Percentiles rank a stretch among this genome's conserved stretches.
phyloP scores from a whole-genome alignment of 352 stramenopile genomes.

The Globisporangium cystogenes region DNA sequence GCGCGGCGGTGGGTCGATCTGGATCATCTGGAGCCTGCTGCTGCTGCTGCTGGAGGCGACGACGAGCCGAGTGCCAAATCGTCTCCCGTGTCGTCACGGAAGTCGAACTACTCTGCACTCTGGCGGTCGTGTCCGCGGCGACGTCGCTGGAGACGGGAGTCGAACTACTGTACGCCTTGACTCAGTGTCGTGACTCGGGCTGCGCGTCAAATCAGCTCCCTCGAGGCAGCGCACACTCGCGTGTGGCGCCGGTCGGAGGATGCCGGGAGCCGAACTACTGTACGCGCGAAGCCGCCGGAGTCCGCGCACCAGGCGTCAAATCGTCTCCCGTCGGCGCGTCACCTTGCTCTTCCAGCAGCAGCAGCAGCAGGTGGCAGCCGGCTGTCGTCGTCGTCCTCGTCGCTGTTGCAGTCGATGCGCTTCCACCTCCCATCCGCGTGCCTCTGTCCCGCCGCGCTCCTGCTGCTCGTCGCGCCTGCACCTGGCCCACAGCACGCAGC shows the following conservation, averaged over 20 bases:
- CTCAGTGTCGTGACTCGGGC: too few relatives aligned
- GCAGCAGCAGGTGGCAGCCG: background rate
- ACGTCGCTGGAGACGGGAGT: background rate
- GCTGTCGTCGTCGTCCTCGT: background rate
- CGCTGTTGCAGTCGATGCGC: background rate
- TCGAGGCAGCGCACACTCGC: background rate
- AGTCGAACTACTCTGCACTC: background rate
- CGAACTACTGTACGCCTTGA: too few relatives aligned
- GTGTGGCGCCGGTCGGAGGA: too few relatives aligned
- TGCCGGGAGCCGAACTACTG: constrained; percentile 2
- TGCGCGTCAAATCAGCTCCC: background rate
- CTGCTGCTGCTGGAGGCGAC: background rate
- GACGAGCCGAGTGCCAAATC: constrained; percentile 4
- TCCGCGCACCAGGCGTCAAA: background rate
- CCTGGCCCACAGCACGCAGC: background rate
- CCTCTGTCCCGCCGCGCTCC: background rate
- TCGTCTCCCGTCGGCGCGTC: background rate
- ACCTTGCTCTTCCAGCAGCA: background rate
- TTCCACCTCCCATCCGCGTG: too few relatives aligned
- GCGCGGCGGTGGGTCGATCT: background rate
- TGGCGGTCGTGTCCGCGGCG: background rate
- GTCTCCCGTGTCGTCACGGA: constrained; percentile 3
- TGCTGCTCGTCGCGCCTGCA: background rate
- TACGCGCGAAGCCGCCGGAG: background rate
- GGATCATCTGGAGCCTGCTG: background rate